Conservation (phyloP, 169 alveolate genomes). For the Plasmodium gonderi region DNA sequence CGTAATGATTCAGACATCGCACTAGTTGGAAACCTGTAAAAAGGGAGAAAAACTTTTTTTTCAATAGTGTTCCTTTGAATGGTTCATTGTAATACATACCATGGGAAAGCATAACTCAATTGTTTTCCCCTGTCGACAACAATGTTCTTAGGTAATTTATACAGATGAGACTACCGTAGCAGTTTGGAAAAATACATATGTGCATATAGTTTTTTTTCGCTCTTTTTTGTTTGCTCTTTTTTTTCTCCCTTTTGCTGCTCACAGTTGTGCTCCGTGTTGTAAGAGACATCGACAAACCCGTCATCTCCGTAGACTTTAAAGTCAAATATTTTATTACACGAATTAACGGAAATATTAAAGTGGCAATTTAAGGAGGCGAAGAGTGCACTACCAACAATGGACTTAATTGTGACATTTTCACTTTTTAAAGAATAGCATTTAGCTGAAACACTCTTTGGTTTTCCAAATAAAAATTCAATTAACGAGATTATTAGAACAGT, state of each 20-base stretch:
- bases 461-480: slow-evolving; percentile 44
- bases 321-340: slow-evolving; percentile 19
- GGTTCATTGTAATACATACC: too few relatives aligned
- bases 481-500: slow-evolving; percentile 35
- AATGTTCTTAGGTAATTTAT: too few relatives aligned
- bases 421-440: slow-evolving; percentile 36
- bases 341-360: slow-evolving; percentile 36
- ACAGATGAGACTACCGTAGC: neutral
- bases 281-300: slow-evolving; percentile 53
- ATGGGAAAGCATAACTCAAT: too few relatives aligned
- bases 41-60: neutral
- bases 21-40: slow-evolving; percentile 50
- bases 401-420: slow-evolving; percentile 6
- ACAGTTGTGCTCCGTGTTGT: slow-evolving; percentile 61
- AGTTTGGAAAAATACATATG: neutral
- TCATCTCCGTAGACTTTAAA: slow-evolving; percentile 51
- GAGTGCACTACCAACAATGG: slow-evolving; percentile 25
- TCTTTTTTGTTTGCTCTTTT: neutral
- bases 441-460: slow-evolving; percentile 25
- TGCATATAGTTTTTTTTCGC: neutral
- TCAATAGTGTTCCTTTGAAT: neutral
- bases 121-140: too few relatives aligned
- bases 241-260: neutral
- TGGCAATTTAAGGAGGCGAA: slow-evolving; percentile 38
- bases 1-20: slow-evolving; percentile 64